These are phyloP conservation scores for Quercus rubra DNA, from an alignment of 306 rosid species.

Conservation along the genomic window DNA sequence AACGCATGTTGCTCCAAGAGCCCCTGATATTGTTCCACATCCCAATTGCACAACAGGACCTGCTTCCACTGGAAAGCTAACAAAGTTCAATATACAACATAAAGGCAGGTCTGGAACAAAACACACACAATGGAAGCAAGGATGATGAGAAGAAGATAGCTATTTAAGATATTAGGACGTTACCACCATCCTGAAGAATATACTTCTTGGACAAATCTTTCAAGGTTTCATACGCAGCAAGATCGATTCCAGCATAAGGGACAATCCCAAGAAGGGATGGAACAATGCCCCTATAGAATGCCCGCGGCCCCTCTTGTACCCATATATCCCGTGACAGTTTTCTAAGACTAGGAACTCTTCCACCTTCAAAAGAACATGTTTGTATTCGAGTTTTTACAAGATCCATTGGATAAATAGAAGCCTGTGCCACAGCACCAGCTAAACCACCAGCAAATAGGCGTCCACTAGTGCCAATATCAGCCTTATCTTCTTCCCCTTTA, in stretches of 20 bases:
- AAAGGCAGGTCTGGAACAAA: conserved; percentile 26
- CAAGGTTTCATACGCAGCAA: conserved; percentile 83
- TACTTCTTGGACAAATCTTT: conserved; percentile 85
- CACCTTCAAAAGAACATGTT: conserved; percentile 53
- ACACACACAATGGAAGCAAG: neutral
- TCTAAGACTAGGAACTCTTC: conserved; percentile 60
- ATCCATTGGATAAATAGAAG: conserved; percentile 88
- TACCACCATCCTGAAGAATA: conserved; percentile 75
- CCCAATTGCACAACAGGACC: conserved; percentile 93
- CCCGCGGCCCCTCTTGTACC: conserved; percentile 88
- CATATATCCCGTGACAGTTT: conserved; percentile 71
- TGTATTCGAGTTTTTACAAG: conserved; percentile 90
- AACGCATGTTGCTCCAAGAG: conserved; percentile 94
- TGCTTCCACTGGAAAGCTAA: conserved; percentile 55
- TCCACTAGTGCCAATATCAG: conserved; percentile 60
- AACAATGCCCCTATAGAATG: conserved; percentile 82
- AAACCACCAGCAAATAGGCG: conserved; percentile 79
- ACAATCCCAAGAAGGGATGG: conserved; percentile 93
- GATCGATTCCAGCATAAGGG: conserved; percentile 97
- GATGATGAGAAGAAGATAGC: neutral
- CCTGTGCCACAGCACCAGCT: conserved; percentile 94
- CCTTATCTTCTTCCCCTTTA: conserved; percentile 50
- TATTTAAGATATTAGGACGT: neutral
- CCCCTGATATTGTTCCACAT: conserved; percentile 92
- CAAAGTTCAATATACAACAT: conserved; percentile 21